phyloP scores from a whole-genome alignment of 306 rosid species.

The Fagus crenata region DNA sequence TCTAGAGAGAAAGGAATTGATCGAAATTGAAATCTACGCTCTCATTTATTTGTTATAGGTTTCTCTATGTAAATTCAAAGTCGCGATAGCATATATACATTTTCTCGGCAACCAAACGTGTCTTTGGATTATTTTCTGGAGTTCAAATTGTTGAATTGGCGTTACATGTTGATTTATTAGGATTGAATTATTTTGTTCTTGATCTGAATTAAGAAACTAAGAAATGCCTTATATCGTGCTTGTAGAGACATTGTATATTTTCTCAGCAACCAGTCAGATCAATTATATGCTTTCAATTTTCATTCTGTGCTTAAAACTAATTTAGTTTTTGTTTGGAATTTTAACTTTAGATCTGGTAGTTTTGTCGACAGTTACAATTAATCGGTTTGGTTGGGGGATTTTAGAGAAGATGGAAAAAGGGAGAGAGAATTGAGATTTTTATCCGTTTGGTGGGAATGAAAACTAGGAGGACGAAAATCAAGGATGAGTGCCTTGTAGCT shows the following conservation, averaged over 20 bases:
- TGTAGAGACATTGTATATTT: not conserved
- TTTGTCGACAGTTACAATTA: not conserved
- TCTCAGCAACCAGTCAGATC: not conserved
- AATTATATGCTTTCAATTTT: not conserved
- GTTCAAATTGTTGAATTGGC: not conserved
- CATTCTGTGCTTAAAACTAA: not conserved
- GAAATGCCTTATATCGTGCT: not conserved
- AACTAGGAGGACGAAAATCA: too few species aligned
- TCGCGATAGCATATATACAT: not conserved
- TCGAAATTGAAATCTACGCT: not conserved
- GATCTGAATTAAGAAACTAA: not conserved
- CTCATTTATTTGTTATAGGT: not conserved
- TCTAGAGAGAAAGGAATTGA: not conserved
- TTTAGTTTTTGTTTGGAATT: slow-evolving; percentile 1
- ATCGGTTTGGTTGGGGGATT: not conserved
- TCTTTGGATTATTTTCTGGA: not conserved
- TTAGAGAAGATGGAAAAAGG: too few species aligned
- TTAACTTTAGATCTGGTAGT: not conserved
- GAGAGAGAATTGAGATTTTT: too few species aligned
- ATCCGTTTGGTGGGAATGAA: too few species aligned
- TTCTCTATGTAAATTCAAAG: not conserved
- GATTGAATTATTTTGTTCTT: not conserved
- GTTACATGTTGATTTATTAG: not conserved
- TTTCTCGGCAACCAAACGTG: not conserved
- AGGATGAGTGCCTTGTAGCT: too few species aligned